A percentile compares a stretch with the other conserved stretches of the same genome.
Evolutionary conservation across 1,284 basidiomycete species (phyloP).

Genomic region (Waitea zeae): DNA sequence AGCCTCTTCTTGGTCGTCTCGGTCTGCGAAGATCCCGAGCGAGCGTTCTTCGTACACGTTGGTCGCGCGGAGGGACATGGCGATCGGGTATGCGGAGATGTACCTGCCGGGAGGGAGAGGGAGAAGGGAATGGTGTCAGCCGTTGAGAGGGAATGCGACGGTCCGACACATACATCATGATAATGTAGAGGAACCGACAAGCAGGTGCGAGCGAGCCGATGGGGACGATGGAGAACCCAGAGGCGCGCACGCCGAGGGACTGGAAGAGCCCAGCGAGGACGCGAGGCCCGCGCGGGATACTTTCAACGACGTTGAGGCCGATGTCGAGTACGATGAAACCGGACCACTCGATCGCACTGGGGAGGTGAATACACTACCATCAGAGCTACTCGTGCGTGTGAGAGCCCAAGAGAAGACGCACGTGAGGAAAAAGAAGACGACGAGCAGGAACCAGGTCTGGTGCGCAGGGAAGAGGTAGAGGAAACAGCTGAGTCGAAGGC

Average conservation of each 20-base stretch:
- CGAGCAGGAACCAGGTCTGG: conserved; percentile 67
- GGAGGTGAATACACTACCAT: no score
- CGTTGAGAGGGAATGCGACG: no score
- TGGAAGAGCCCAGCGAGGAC: conserved; percentile 42
- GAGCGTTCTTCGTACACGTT: conserved; percentile 44
- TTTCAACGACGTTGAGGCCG: conserved; percentile 32
- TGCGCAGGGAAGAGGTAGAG: conserved; percentile 73
- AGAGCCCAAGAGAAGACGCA: no score
- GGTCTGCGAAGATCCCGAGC: conserved; percentile 44
- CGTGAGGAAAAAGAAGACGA: conserved; percentile 28
- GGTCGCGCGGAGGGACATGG: conserved; percentile 56
- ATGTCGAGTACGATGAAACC: conserved; percentile 37
- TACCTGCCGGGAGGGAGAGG: conserved; percentile 11
- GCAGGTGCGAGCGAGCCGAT: conserved; percentile 48
- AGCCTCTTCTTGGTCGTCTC: conserved; percentile 25
- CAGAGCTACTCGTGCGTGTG: no score
- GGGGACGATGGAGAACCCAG: conserved; percentile 58
- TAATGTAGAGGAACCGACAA: conserved; percentile 57
- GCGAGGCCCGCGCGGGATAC: conserved; percentile 34
- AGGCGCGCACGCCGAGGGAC: conserved; percentile 56
- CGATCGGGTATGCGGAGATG: conserved; percentile 37
- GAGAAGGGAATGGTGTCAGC: neutral
- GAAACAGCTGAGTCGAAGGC: conserved; percentile 40
- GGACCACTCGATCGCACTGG: conserved; percentile 29
- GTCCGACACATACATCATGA: conserved; percentile 40